A percentile compares a stretch with the other conserved stretches of the same genome.
Evolutionary conservation across 2,329 filamentous ascomycete genomes (phyloP).

Genomic region (Cadophora sp.): DNA sequence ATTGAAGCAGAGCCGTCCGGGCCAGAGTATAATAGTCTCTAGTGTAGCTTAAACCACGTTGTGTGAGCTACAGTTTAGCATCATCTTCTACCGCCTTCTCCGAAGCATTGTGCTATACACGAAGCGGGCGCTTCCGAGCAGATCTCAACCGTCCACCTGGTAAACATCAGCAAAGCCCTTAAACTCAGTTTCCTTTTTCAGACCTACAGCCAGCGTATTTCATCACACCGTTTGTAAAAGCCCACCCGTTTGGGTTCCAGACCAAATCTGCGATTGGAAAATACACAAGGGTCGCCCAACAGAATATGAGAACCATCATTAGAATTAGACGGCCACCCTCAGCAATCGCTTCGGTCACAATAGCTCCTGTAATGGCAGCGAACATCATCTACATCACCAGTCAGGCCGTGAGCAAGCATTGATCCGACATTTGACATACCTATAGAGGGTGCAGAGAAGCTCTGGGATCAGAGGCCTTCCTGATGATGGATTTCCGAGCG

Average conservation of each 20-base stretch:
- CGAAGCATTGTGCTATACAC: constrained; percentile 96
- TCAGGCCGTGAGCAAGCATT: not conserved
- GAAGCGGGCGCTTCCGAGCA: constrained; percentile 90
- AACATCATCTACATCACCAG: constrained; percentile 84
- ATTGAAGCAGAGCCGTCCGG: constrained; percentile 98
- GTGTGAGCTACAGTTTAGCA: constrained; percentile 99
- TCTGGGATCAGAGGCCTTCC: constrained; percentile 88
- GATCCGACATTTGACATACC: constrained; percentile 52
- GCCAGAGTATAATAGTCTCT: constrained; percentile 95
- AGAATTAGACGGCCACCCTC: constrained; percentile 92
- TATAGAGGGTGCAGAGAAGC: constrained; percentile 93
- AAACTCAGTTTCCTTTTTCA: too few species aligned
- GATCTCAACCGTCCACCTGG: constrained; percentile 89
- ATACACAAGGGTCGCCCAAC: constrained; percentile 96
- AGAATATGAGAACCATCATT: constrained; percentile 92
- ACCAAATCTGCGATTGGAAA: constrained; percentile 95
- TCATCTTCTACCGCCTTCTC: constrained; percentile 97
- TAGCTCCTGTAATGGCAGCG: constrained; percentile 88
- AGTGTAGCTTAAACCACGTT: constrained; percentile 97
- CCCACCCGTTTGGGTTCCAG: constrained; percentile 95
- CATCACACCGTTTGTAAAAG: constrained; percentile 84
- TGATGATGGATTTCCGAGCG: constrained; percentile 81
- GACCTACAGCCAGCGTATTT: constrained; percentile 77
- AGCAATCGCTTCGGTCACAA: constrained; percentile 88
- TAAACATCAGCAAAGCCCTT: not conserved